Evolutionary conservation across 2,329 filamentous ascomycete genomes (phyloP).

Genomic region (Ascocoryne sarcoides): DNA sequence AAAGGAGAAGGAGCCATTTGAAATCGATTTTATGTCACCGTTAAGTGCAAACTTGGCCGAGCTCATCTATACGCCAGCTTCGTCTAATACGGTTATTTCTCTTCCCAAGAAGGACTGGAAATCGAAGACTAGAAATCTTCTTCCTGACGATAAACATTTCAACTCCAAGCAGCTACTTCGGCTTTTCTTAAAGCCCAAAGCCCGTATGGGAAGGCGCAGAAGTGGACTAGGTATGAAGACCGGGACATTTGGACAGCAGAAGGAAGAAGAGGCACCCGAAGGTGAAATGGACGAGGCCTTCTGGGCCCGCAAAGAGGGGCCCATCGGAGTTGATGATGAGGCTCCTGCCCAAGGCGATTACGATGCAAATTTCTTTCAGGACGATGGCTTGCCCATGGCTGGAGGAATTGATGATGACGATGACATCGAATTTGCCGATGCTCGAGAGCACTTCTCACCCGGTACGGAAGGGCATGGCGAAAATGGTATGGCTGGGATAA

Average conservation of each 20-base stretch:
- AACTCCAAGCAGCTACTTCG: constrained; percentile 84
- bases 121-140: constrained; percentile 82
- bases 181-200: constrained; percentile 91
- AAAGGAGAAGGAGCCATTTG: constrained; percentile 94
- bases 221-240: constrained; percentile 39
- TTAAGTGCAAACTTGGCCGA: constrained; percentile 65
- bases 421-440: constrained; percentile 69
- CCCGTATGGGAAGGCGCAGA: constrained; percentile 64
- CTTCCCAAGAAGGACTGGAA: constrained; percentile 93
- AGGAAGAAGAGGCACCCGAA: constrained; percentile 49
- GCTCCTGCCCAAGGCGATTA: constrained; percentile 66
- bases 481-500: constrained; percentile 37
- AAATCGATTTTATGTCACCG: constrained; percentile 79
- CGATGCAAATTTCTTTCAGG: constrained; percentile 95
- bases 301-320: constrained; percentile 68
- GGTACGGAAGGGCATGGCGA: constrained; percentile 39
- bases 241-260: constrained; percentile 35
- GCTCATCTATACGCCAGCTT: constrained; percentile 70
- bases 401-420: constrained; percentile 54
- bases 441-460: constrained; percentile 69
- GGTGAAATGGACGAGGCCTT: constrained; percentile 91
- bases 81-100: constrained; percentile 71
- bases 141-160: constrained; percentile 97
- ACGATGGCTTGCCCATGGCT: constrained; percentile 65
- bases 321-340: constrained; percentile 41